Evolutionary conservation across 2,329 filamentous ascomycete species (phyloP), one percentile per base, ranked within the genome.

Genomic region (Periconia macrospinosa): DNA sequence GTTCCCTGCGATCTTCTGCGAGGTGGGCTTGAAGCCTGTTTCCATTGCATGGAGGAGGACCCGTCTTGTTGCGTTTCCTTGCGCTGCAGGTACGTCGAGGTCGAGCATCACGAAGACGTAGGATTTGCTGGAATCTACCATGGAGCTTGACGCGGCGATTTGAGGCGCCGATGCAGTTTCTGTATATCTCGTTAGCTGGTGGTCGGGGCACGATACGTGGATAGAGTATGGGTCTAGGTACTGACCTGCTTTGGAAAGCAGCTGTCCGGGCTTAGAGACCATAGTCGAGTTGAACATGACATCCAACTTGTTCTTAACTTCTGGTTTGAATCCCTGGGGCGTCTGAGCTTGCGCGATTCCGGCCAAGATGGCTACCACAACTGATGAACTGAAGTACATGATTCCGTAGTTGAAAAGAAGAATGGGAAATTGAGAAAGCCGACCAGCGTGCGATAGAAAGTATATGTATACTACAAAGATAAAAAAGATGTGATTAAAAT

Each of bases 81-180:
- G 49, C 40, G 47, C 55, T 14, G 67, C 60, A 8, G 70, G 69
- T 1, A 72, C 68, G 46, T 73, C 70, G 10, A 73, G 63, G 47
- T 73, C 70, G 17, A 73, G 46, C 70, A 73, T 73, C 19, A 72
- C 60, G 55, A 71, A 72, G 56, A 73, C 62, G 59, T 62, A 73
- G 2, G 66, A 69, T 2, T 63, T 61, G 23, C 19, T 53, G 14
- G 52, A 19, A 44, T 59, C 60, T 27, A 56, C 44, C 20, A 54
- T 55, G 20, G 53, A 47, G 37, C 53, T 62, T 8, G 63, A 42
- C 15, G 71, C 30, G 11, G 67, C 70, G 46, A 73, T 52, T 48
- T 64, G 62, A 13, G 70, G 70, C 53, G 66, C 61, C 18, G 30
- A 58, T 27, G 64, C 54, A 1, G 65, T 69, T 48, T 53, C 69